Evolutionary conservation across 2,329 filamentous ascomycete genomes (phyloP).

Genomic region (Mariannaea elegans): DNA sequence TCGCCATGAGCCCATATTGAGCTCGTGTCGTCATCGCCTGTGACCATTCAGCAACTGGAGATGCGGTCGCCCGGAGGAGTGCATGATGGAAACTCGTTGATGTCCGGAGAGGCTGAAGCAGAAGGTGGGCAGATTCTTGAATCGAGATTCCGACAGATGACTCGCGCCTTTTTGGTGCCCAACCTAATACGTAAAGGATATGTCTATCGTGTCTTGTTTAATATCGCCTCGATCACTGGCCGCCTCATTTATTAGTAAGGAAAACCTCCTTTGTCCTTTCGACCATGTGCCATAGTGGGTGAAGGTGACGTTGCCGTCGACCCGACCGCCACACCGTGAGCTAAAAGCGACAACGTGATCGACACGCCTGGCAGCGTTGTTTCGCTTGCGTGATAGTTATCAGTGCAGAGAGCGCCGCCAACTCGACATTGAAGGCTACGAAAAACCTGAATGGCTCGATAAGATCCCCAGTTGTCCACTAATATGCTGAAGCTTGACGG

Average conservation of each 20-base stretch:
- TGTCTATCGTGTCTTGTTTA: no score
- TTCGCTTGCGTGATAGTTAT: no score
- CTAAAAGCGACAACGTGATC: constrained; percentile 21
- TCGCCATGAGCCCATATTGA: constrained; percentile 27
- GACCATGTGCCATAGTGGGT: neutral
- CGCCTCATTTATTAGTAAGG: constrained; percentile 13
- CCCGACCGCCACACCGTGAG: constrained; percentile 12
- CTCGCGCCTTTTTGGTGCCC: constrained; percentile 5
- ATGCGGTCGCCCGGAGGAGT: neutral
- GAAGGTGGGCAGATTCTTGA: constrained; percentile 17
- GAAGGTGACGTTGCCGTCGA: neutral
- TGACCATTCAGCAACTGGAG: neutral
- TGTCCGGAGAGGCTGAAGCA: no score
- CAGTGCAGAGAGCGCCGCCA: no score
- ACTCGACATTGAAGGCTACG: no score
- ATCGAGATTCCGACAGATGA: constrained; percentile 9
- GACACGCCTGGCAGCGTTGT: neutral
- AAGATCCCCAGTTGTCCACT: no score
- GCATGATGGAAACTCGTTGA: neutral
- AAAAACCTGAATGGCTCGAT: no score
- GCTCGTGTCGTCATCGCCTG: constrained; percentile 22
- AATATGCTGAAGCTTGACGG: neutral
- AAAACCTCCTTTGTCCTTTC: no score
- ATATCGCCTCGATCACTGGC: neutral
- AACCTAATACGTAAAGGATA: neutral